A percentile compares a stretch with the other conserved stretches of the same genome.
Conservation (phyloP, 179 eudicot genomes). For the Heliamphora pulchella region DNA sequence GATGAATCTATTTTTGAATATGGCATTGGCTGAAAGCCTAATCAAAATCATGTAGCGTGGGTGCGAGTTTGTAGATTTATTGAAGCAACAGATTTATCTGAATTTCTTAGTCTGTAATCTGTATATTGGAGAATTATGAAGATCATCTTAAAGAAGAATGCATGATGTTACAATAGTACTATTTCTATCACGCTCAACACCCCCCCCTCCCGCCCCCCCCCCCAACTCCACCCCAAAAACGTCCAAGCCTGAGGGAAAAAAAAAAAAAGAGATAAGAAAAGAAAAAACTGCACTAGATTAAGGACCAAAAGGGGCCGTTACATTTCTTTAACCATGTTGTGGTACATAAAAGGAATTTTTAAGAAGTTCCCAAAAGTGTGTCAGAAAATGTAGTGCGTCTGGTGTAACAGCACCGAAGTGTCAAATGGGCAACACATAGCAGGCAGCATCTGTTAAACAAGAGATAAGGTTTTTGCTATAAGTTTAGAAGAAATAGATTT, state of each 20-base stretch:
- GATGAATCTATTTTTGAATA: no score
- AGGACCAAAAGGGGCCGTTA: background rate
- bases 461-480: background rate
- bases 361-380: no score
- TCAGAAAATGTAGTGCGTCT: no score
- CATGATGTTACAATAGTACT: background rate
- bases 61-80: background rate
- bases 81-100: no score
- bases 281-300: background rate
- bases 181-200: background rate
- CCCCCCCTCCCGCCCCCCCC: no score
- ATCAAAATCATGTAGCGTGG: no score
- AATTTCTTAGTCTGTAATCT: no score
- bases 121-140: background rate
- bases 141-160: background rate
- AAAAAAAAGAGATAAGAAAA: background rate
- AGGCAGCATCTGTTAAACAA: background rate
- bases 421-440: background rate
- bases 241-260: background rate
- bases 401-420: no score
- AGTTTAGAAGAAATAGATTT: background rate
- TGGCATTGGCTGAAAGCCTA: no score
- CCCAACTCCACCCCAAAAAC: background rate
- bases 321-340: no score
- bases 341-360: no score